Base-by-base conservation (phyloP, 2,329 filamentous ascomycete species). In the Ceratocystis destructans region DNA sequence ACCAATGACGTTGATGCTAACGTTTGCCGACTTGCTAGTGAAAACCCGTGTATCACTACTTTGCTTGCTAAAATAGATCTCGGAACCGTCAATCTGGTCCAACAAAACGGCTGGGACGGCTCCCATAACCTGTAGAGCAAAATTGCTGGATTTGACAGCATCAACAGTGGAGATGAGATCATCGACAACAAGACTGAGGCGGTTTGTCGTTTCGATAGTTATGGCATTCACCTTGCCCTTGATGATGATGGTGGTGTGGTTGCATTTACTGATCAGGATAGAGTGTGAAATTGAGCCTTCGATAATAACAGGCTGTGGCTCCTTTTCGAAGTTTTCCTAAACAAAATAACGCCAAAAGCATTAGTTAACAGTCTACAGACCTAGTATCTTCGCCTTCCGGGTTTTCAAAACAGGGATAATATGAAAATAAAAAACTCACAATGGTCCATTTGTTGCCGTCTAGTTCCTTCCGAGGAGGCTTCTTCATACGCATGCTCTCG, bases 151-250 rank as follows among this genome's bases (percentile, higher is more conserved):
- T 78, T 97, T 97, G 80, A 99, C 94, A 28, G 96, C 89, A 73
- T 99, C 94, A 66, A 99, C 85, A 41, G 89, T 90, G 62, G 89
- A 95, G 61, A 97, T 89, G 10, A 97, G 85, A 0, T 86, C 89
- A 72, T 97, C 93, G 65, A 97, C 83, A 64, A 97, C 85, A 64
- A 99, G 83, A 33, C 90, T 95, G 20, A 95, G 80, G 62, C 90
- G 87, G 61, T 82, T 84, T 66, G 87, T 93, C 78, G 96, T 96
- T 77, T 97, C 94, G 71, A 97, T 83, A 4, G 91, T 93, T 69
- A 99, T 89, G n/a, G 94, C 91, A 74, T 99, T 99, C 67, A 90
- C 91, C 77, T 99, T 99, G 76, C 90, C 92, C 73, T 85, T 88
- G 73, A 99, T 79, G 71, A 95, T 88, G 72, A 99, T 83, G 28